phyloP scores from a whole-genome alignment of 225 moss, liverwort and hornwort genomes.

The Asterella californica region DNA sequence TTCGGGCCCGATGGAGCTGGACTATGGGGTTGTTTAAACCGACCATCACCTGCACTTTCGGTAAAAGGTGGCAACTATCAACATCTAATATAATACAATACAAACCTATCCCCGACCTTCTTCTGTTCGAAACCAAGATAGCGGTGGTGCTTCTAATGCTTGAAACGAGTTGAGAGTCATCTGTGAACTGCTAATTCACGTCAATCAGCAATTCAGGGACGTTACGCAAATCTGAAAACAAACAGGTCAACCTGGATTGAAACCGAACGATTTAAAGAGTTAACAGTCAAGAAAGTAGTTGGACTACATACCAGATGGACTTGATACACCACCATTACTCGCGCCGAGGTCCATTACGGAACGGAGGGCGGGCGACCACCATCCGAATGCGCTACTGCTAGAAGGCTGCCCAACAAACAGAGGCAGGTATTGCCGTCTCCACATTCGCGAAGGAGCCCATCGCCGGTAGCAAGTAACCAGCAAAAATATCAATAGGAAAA shows the following conservation, averaged over 20 bases:
- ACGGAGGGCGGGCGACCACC: constrained; percentile 27
- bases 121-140: too few species aligned
- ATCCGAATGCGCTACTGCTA: constrained; percentile 23
- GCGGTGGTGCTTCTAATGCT: too few species aligned
- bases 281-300: too few species aligned
- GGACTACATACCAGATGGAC: constrained; percentile 29
- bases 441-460: constrained; percentile 45
- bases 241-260: too few species aligned
- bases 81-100: too few species aligned
- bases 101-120: too few species aligned
- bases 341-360: constrained; percentile 20
- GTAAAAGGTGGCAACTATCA: neutral
- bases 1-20: constrained; percentile 38
- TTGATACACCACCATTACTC: constrained; percentile 27
- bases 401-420: constrained; percentile 40
- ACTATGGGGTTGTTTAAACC: constrained; percentile 47
- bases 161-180: too few species aligned
- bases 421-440: constrained; percentile 64
- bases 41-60: constrained; percentile 33
- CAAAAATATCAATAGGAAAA: constrained; percentile 48
- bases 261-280: too few species aligned
- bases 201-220: too few species aligned
- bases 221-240: too few species aligned
- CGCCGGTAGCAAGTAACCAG: constrained; percentile 49
- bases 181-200: too few species aligned